Base-by-base conservation (phyloP, 139 green algal genomes). In the Desmodesmus armatus region DNA sequence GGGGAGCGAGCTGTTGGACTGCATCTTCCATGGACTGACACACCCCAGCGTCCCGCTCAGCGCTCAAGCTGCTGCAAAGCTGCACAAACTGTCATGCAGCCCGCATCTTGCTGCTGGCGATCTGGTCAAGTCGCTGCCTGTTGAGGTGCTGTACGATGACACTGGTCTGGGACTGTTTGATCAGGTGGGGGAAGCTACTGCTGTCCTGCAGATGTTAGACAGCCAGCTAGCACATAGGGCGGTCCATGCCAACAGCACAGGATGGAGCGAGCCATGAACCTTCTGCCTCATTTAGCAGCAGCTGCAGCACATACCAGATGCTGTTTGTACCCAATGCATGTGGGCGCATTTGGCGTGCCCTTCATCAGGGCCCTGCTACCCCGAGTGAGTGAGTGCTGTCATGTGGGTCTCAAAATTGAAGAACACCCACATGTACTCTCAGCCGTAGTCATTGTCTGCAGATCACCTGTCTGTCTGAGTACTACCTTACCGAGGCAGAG, bases 111-210 rank as follows among this genome's bases (percentile, higher is more conserved):
- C 3, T 35, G 7, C 58, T 13, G 58, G 23, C 25, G 6, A 1
- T 67, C 58, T 75, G 67, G 55, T 82, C 25, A 66, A 29, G 23
- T 55, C 25, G 21, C 31, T 82, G 53, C 76, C 76, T 58, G 60
- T 62, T 40, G 76, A 82, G 76, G 37, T 82, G 21, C 39, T 82
- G 53, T 82, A 82, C 55, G 76, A 82, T 29, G 55, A 82, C 72
- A 37, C 53, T 39, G 76, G 76, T 3, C 33, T 82, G 7, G 51
- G 55, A 15, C 53, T 82, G 53, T 82, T 82, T 73, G 76, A 82
- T 19, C 25, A 53, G 19, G 44, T 74, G n/a, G n/a, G n/a, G n/a
- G n/a, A n/a, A n/a, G n/a, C n/a, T n/a, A n/a, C n/a, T n/a, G n/a
- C n/a, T n/a, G n/a, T n/a, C n/a, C n/a, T n/a, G n/a, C n/a, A n/a